phyloP scores from a whole-genome alignment of 345 rosid species.

The Nasturtium officinale region DNA sequence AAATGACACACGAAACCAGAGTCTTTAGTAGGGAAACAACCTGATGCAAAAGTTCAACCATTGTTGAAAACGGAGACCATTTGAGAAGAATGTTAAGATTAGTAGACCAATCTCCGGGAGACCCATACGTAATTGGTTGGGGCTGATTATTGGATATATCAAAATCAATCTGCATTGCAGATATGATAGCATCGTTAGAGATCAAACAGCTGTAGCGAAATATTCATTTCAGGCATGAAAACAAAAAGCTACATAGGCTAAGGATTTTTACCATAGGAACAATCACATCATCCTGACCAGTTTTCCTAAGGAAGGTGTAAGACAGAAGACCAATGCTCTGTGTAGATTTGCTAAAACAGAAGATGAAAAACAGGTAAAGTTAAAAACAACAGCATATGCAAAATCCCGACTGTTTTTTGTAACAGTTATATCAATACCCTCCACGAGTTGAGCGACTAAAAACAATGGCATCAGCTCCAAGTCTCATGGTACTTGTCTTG shows the following conservation, averaged over 20 bases:
- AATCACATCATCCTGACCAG: constrained; percentile 95
- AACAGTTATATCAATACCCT: constrained; percentile 50
- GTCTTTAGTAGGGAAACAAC: constrained; percentile 43
- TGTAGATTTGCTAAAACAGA: constrained; percentile 67
- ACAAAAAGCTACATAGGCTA: constrained; percentile 18
- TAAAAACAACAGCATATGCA: neutral
- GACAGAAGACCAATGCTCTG: constrained; percentile 95
- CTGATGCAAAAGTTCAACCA: constrained; percentile 75
- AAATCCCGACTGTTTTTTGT: neutral
- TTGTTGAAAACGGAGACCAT: constrained; percentile 90
- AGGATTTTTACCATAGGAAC: constrained; percentile 86
- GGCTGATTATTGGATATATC: constrained; percentile 62
- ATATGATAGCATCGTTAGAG: neutral
- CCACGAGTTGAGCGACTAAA: constrained; percentile 63
- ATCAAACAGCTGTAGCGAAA: constrained; percentile 9
- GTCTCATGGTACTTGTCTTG: constrained; percentile 97
- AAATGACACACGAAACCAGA: neutral
- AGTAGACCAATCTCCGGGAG: constrained; percentile 80
- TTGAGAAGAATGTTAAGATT: constrained; percentile 78
- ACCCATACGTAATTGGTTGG: constrained; percentile 72
- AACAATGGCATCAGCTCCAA: constrained; percentile 93
- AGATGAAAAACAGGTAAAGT: neutral
- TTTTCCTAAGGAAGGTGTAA: constrained; percentile 78
- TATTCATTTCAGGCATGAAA: neutral
- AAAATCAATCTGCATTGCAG: constrained; percentile 75